Percentiles rank a stretch among this genome's conserved stretches.
phyloP scores from a whole-genome alignment of 495 filamentous ascomycete genomes.

The Letharia columbiana region DNA sequence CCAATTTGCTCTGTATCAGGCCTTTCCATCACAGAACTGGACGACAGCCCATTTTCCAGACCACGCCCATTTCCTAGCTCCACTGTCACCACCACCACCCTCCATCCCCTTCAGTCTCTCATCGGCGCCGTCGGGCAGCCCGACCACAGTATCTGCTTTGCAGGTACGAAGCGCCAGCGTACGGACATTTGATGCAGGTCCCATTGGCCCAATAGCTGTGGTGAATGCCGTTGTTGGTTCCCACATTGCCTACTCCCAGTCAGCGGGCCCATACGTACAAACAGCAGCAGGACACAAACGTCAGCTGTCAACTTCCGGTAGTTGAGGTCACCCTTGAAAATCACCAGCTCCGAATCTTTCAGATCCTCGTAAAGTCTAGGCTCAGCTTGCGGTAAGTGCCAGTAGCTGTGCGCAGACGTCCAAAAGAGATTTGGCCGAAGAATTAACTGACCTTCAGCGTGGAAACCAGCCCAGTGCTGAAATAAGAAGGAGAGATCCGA shows the following conservation, averaged over 20 bases:
- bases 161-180: constrained; percentile 82
- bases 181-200: constrained; percentile 69
- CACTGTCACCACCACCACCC: constrained; percentile 57
- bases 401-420: constrained; percentile 77
- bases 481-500: constrained; percentile 68
- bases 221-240: constrained; percentile 78
- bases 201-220: constrained; percentile 79
- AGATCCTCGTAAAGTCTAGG: constrained; percentile 66
- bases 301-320: constrained; percentile 87
- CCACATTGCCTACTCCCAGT: constrained; percentile 51
- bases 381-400: constrained; percentile 65
- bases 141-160: constrained; percentile 78
- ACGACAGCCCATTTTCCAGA: constrained; percentile 94
- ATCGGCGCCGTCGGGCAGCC: constrained; percentile 53
- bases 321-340: constrained; percentile 96
- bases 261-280: constrained; percentile 31
- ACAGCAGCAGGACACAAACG: constrained; percentile 8
- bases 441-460: constrained; percentile 71
- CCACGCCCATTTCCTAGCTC: constrained; percentile 90
- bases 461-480: constrained; percentile 65
- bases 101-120: constrained; percentile 63
- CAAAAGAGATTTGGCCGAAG: constrained; percentile 80
- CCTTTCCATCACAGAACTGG: constrained; percentile 72
- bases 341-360: constrained; percentile 75
- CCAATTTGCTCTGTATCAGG: neutral